Evolutionary conservation across 306 rosid species (phyloP).

Genomic region (Medicago arabica): DNA sequence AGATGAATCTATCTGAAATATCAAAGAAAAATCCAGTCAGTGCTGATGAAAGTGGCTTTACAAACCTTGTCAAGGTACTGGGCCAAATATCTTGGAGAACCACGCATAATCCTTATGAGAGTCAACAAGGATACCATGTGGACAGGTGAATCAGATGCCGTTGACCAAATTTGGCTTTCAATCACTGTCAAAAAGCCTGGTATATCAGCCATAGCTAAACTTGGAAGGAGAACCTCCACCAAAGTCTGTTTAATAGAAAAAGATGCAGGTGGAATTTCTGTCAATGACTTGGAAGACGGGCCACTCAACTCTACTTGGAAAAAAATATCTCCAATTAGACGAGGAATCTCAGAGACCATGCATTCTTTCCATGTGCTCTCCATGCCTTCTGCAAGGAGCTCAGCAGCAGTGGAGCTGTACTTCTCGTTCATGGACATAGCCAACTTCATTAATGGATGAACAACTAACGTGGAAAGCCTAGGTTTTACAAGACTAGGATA

Average conservation of each 20-base stretch:
- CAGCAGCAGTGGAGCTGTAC: conserved; percentile 96
- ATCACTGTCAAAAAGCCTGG: conserved; percentile 72
- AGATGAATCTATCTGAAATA: conserved; percentile 32
- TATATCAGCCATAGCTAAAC: conserved; percentile 88
- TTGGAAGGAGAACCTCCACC: conserved; percentile 95
- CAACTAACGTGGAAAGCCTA: conserved; percentile 68
- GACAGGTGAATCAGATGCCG: conserved; percentile 96
- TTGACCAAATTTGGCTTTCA: conserved; percentile 98
- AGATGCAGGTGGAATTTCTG: conserved; percentile 58
- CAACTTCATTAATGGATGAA: conserved; percentile 89
- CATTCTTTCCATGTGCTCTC: conserved; percentile 85
- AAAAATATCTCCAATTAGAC: conserved; percentile 79
- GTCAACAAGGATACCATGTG: conserved; percentile 88
- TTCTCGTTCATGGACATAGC: conserved; percentile 92
- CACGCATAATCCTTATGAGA: conserved; percentile 82
- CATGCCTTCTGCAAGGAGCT: conserved; percentile 99
- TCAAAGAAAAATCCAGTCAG: conserved; percentile 26
- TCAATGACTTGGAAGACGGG: conserved; percentile 56
- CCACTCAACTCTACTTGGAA: conserved; percentile 95
- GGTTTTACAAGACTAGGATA: conserved; percentile 92
- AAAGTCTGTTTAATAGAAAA: conserved; percentile 71
- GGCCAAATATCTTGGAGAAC: conserved; percentile 81
- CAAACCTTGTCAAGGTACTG: conserved; percentile 96
- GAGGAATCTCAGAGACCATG: conserved; percentile 80
- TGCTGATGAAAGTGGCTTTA: conserved; percentile 39